Base-by-base conservation (phyloP, 2,329 filamentous ascomycete species). In the Colletotrichum agaves region DNA sequence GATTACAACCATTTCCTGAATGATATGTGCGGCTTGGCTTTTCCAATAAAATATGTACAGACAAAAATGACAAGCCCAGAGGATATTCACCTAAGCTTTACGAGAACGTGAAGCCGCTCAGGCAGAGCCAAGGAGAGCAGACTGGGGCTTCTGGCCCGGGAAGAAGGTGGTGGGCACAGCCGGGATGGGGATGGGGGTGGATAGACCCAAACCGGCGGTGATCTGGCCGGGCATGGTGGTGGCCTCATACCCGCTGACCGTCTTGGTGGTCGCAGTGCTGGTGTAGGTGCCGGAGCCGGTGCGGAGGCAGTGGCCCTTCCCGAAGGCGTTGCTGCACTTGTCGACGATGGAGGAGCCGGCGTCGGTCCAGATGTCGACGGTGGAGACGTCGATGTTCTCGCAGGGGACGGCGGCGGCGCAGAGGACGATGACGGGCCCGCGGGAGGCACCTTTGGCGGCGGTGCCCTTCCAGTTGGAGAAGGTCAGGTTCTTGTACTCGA, bases 381-480 rank as follows among this genome's bases (percentile, higher is more conserved):
- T 81, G 4, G 76, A 75, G 66, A 88, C 80, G 15, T 76, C 80
- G 69, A 88, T 80, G 60, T 82, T 82, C 3, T 80, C 83, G 78
- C 87, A 88, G 12, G 87, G 87, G 1, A 80, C 81, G 2, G 72
- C 77, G 63, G 82, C 78, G 0, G 85, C 81, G 70, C 86, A 89
- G 37, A 81, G 74, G 46, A 88, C 76, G 65, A 85, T 83, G 71
- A 89, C 79, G 2, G 87, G 86, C 0, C 84, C 85, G 21, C 87
- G 82, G 60, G 80, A 64, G 4, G 74, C 74, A 19, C 86, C 87
- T 68, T 88, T 78, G 3, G 78, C 73, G 61, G 82, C 80, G 2
- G 83, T 85, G 39, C 87, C 87, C 63, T 82, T 84, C 87, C 87
- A 89, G 75, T 85, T 84, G 33, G 74, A 80, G 74, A 88, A 81